Percentiles rank a stretch among this genome's conserved stretches.
Evolutionary conservation across 2,329 filamentous ascomycete species (phyloP).

Genomic region (Colletotrichum viniferum): DNA sequence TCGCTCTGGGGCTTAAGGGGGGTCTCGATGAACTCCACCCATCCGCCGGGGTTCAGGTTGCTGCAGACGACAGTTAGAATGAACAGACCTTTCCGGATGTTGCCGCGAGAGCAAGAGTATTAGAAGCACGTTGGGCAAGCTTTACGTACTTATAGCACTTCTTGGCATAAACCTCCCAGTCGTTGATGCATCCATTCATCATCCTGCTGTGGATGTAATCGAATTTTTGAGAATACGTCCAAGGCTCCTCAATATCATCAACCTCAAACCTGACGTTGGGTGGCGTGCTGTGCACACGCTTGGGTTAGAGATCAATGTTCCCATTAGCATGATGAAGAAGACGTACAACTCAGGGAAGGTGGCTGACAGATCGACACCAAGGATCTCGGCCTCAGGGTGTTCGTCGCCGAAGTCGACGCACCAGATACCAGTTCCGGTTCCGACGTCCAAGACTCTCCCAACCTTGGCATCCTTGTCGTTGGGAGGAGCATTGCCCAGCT

Average conservation of each 20-base stretch:
- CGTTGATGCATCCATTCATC: neutral
- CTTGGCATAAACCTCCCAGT: neutral
- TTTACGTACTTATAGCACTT: constrained; percentile 34
- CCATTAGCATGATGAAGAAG: too few species aligned
- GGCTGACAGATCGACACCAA: constrained; percentile 44
- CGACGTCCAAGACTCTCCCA: constrained; percentile 44
- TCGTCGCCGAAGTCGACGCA: constrained; percentile 44
- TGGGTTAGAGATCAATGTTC: too few species aligned
- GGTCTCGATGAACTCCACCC: constrained; percentile 47
- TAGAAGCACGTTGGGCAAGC: too few species aligned
- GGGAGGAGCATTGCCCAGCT: constrained; percentile 31
- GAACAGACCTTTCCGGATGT: too few species aligned
- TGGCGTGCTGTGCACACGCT: constrained; percentile 6
- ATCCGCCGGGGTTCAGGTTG: constrained; percentile 46
- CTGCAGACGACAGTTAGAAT: neutral
- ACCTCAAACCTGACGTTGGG: constrained; percentile 49
- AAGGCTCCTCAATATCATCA: constrained; percentile 37
- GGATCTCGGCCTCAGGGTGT: constrained; percentile 22
- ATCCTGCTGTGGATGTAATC: constrained; percentile 1
- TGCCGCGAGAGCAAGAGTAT: too few species aligned
- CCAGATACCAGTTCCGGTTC: constrained; percentile 51
- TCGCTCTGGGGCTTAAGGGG: constrained; percentile 40
- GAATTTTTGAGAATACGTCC: constrained; percentile 29
- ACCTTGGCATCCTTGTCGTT: constrained; percentile 23
- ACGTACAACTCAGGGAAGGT: constrained; percentile 39